These are phyloP conservation scores for Arctium minus DNA, from an alignment of 129 eudicot species.

Conservation along the genomic window DNA sequence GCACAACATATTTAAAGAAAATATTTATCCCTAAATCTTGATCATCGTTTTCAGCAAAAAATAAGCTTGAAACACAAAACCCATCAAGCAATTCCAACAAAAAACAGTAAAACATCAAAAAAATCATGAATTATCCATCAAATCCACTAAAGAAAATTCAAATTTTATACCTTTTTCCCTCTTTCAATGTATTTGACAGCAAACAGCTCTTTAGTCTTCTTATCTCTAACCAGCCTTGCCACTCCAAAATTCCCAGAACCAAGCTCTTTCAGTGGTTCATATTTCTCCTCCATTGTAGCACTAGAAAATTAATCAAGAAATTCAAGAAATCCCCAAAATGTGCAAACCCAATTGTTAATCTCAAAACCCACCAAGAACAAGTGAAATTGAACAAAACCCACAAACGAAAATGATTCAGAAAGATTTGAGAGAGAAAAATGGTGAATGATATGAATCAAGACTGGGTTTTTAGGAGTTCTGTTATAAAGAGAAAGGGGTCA, in stretches of 20 bases:
- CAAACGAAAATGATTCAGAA: not conserved
- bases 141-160: not conserved
- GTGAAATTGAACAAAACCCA: conserved; percentile 16
- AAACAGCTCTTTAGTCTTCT: conserved; percentile 44
- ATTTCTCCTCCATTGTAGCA: conserved; percentile 49
- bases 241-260: conserved; percentile 70
- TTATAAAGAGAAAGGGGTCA: conserved; percentile 25
- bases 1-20: conserved; percentile 13
- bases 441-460: conserved; percentile 18
- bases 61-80: conserved; percentile 7
- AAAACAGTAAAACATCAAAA: not conserved
- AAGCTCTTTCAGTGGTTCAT: conserved; percentile 60
- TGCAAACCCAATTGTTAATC: not conserved
- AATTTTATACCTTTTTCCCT: conserved; percentile 50
- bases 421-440: not conserved
- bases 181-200: conserved; percentile 68
- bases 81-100: conserved; percentile 2
- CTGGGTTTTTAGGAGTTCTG: conserved; percentile 9
- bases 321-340: conserved; percentile 26
- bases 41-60: conserved; percentile 15
- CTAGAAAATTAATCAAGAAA: not conserved
- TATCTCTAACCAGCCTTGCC: conserved; percentile 54
- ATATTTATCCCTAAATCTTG: not conserved
- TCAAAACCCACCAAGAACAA: conserved; percentile 12
- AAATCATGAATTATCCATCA: not conserved